Base-by-base conservation (phyloP, 2,329 filamentous ascomycete species). In the Rhytidhysteron rufulum region DNA sequence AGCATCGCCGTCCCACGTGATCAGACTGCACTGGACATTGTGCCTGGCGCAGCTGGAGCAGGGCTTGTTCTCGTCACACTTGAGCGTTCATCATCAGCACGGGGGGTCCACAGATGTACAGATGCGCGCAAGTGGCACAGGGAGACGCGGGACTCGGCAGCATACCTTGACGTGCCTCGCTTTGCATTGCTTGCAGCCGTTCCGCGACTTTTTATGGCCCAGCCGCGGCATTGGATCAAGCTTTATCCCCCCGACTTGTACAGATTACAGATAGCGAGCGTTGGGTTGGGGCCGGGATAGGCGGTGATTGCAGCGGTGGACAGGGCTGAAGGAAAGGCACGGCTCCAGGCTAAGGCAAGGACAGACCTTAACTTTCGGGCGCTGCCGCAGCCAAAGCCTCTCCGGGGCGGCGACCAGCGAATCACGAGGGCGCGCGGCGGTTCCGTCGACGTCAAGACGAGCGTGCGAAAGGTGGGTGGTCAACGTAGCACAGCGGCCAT, bases 21-120 rank as follows among this genome's bases (percentile, higher is more conserved):
- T 40, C 5, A 66, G 53, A 43, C 59, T 64, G 45, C 63, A 66
- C 36, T 52, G 48, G 11, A 65, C 62, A 25, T 58, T 54, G 48
- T 66, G 63, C 39, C 62, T 54, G 31, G 58, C 50, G 47, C 63
- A 66, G 43, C 58, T 63, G 16, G 58, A 60, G 40, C 63, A 66
- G 9, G 63, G 63, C 40, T 58, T 63, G 22, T 54, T 53, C 48
- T 66, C 63, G 41, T 66, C 62, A 47, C 63, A 66, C 63, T 66
- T 42, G 11, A 21, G 17, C 24, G 11, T 10, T 13, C 16, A 5
- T 5, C 10, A 39, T 37, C 16, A 33, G 57, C 41, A 57, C 47
- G 19, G 9, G n/a, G n/a, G n/a, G n/a, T n/a, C n/a, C n/a, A n/a
- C n/a, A n/a, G n/a, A n/a, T n/a, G n/a, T n/a, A n/a, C n/a, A n/a